phyloP scores from a whole-genome alignment of 2,329 filamentous ascomycete genomes.

The Diaporthe velutina region DNA sequence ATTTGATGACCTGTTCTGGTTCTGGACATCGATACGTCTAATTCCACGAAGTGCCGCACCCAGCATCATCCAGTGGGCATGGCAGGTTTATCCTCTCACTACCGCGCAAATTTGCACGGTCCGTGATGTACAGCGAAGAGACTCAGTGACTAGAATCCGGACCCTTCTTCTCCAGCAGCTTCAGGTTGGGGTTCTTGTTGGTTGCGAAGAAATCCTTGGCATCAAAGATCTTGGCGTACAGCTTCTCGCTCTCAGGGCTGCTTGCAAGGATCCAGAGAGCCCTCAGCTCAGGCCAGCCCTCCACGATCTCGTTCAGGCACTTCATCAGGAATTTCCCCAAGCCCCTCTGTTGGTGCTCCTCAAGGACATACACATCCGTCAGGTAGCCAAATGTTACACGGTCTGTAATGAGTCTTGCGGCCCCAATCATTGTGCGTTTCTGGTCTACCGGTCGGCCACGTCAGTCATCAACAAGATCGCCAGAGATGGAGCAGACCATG shows the following conservation, averaged over 20 bases:
- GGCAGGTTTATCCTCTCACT: not conserved
- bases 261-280: slow-evolving; percentile 68
- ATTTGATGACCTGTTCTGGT: not conserved
- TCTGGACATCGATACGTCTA: not conserved
- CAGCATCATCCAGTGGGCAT: not conserved
- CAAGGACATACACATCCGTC: slow-evolving; percentile 76
- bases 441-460: not conserved
- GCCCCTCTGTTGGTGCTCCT: slow-evolving; percentile 70
- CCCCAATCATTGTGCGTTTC: slow-evolving; percentile 58
- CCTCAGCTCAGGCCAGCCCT: slow-evolving; percentile 70
- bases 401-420: slow-evolving; percentile 77
- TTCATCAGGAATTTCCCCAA: slow-evolving; percentile 75
- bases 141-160: slow-evolving; percentile 41
- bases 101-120: not conserved
- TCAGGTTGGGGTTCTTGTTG: slow-evolving; percentile 30
- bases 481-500: not conserved
- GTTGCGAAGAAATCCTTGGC: slow-evolving; percentile 46
- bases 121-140: not conserved
- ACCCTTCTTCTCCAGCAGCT: slow-evolving; percentile 56
- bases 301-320: slow-evolving; percentile 68
- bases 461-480: not conserved
- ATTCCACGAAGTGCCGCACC: not conserved
- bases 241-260: slow-evolving; percentile 47
- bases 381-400: slow-evolving; percentile 77
- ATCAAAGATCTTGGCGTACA: slow-evolving; percentile 64